Percentiles rank a stretch among this genome's conserved stretches.
Evolutionary conservation across 129 eudicot species (phyloP).

Genomic region (Flaveria sonorensis): DNA sequence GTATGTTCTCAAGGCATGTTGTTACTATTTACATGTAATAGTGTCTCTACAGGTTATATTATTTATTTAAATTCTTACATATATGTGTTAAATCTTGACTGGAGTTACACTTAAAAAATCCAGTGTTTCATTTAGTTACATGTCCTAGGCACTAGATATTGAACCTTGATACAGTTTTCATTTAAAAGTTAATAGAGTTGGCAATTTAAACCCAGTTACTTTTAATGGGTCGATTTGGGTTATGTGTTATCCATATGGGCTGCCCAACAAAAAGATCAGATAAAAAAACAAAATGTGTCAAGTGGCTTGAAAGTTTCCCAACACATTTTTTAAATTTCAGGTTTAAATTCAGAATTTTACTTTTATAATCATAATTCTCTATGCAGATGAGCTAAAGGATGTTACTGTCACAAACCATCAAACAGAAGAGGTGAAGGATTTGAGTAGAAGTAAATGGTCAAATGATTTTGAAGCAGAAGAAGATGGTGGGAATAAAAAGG

Average conservation of each 20-base stretch:
- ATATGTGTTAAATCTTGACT: too few species aligned
- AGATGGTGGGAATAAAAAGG: slow-evolving; percentile 39
- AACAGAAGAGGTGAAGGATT: slow-evolving; percentile 67
- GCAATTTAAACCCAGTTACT: not conserved
- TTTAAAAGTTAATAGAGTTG: not conserved
- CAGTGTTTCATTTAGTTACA: too few species aligned
- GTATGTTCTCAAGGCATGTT: slow-evolving; percentile 41
- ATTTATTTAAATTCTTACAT: slow-evolving; percentile 1
- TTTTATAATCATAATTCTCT: not conserved
- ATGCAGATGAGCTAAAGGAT: slow-evolving; percentile 41
- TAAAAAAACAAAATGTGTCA: not conserved
- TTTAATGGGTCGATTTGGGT: not conserved
- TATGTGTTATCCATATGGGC: not conserved
- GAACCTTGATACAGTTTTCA: not conserved
- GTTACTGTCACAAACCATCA: slow-evolving; percentile 37
- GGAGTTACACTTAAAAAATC: too few species aligned
- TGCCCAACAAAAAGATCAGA: not conserved
- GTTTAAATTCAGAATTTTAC: not conserved
- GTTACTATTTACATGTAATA: not conserved
- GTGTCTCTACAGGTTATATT: not conserved
- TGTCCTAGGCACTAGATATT: too few species aligned
- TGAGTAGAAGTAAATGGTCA: slow-evolving; percentile 94
- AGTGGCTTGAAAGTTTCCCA: not conserved
- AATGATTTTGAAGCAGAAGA: slow-evolving; percentile 66
- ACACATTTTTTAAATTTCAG: not conserved